Conservation (phyloP, 352 stramenopile species). For the Phytopythium delawarense region DNA sequence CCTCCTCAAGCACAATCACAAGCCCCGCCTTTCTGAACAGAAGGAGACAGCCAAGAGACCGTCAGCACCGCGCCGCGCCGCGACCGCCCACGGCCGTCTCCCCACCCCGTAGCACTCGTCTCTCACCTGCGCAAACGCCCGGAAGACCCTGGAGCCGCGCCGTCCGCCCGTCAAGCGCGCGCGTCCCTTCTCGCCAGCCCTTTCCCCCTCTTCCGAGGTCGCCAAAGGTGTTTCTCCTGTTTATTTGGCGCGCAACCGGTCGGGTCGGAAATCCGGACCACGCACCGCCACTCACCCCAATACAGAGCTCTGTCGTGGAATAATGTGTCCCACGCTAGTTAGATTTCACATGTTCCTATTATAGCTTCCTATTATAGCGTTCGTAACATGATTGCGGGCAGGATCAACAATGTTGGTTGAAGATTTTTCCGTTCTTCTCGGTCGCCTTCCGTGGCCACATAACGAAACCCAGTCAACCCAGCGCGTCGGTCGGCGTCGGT, state of each 20-base stretch:
- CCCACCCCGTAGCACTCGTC: not conserved
- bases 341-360: not conserved
- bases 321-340: not conserved
- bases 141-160: not conserved
- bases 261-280: not conserved
- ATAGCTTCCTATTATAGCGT: not conserved
- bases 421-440: not conserved
- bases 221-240: not conserved
- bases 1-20: not conserved
- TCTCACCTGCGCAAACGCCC: not conserved
- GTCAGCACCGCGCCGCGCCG: not conserved
- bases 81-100: not conserved
- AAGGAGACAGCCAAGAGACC: not conserved
- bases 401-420: not conserved
- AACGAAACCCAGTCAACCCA: not conserved
- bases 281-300: not conserved
- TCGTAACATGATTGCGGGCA: too few relatives aligned
- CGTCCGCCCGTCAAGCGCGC: not conserved
- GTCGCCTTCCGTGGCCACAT: too few relatives aligned
- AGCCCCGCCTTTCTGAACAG: not conserved
- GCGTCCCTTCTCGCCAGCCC: not conserved
- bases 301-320: not conserved
- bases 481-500: not conserved
- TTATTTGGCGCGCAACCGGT: slow-evolving; percentile 1
- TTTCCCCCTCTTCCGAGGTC: not conserved